Base-by-base conservation (phyloP, 306 rosid species). In the Glycine tomentella region DNA sequence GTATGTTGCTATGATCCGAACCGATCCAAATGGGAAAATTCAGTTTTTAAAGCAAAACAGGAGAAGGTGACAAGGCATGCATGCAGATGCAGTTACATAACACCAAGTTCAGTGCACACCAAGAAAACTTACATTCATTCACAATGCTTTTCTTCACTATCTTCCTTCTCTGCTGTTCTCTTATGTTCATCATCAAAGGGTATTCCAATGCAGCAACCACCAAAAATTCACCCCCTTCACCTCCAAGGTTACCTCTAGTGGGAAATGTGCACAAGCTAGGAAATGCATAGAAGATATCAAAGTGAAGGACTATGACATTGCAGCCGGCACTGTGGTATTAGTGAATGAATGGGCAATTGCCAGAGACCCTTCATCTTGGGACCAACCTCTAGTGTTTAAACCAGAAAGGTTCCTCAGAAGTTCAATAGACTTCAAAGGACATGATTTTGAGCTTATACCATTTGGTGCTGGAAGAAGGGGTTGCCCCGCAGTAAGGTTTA, bases 401-500 rank as follows among this genome's bases (percentile, higher is more conserved):
- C 86, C 86, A 20, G 82, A 82, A 44, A 82, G 82, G 67, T 82
- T 69, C 6, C 17, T 82, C 8, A 42, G 33, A 3, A 69, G 68
- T 17, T 70, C 75, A 42, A 15, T 77, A 31, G 86, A 76, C 46
- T 82, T 49, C 25, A 82, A 76, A 59, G 82, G 85, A 38, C 48
- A 48, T 1, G 81, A 82, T 69, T 82, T 82, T 25, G 78, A 76
- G 46, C 51, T 82, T 38, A 59, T 82, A 0, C 85, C 85, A 3
- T 82, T 82, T 69, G 85, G 85, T 13, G 81, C 78, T 5, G 81
- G 85, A 61, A 82, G 85, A 46, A 82, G 85, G 8, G 85, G 85
- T 11, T 82, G 85, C 53, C 85, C 85, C 13, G 80, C 72, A 3
- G 2, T 49, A 50, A 1, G 7, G 4, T 76, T 76, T 76, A 63